Percentiles rank a stretch among this genome's conserved stretches.
Conservation (phyloP, 1,284 basidiomycete genomes). For the Afroboletus lepidellus region DNA sequence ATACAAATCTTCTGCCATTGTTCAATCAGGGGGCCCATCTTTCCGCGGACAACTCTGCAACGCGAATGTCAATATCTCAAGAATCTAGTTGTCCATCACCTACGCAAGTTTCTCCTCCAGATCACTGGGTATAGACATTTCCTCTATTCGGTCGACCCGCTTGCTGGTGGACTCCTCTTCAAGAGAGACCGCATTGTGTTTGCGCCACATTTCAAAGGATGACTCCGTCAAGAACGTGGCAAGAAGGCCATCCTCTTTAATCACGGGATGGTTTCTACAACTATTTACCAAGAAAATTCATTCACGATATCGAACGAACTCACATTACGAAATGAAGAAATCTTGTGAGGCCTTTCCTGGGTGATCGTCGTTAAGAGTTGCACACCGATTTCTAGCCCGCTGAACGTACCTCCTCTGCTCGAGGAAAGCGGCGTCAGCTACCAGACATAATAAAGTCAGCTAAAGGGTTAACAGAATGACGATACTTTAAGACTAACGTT, state of each 20-base stretch:
- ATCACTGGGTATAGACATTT: slow-evolving; percentile 90
- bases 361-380: slow-evolving; percentile 1
- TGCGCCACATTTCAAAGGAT: slow-evolving; percentile 85
- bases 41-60: slow-evolving; percentile 64
- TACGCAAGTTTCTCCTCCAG: slow-evolving; percentile 85
- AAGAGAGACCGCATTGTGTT: slow-evolving; percentile 64
- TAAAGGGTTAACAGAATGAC: not conserved
- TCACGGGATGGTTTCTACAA: slow-evolving; percentile 81
- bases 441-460: slow-evolving; percentile 7
- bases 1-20: slow-evolving; percentile 89
- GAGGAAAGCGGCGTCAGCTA: slow-evolving; percentile 84
- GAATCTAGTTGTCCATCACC: slow-evolving; percentile 23
- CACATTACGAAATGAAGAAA: slow-evolving; percentile 79
- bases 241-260: slow-evolving; percentile 83
- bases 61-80: slow-evolving; percentile 5
- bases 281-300: not conserved
- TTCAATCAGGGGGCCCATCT: slow-evolving; percentile 75
- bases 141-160: slow-evolving; percentile 78
- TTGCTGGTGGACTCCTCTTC: slow-evolving; percentile 87
- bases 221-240: slow-evolving; percentile 78
- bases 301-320: slow-evolving; percentile 24
- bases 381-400: not conserved
- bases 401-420: slow-evolving; percentile 74
- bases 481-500: slow-evolving; percentile 55
- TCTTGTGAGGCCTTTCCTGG: slow-evolving; percentile 77